Base-by-base conservation (phyloP, 192 early-diverging fungal genomes). In the Dispira simplex region DNA sequence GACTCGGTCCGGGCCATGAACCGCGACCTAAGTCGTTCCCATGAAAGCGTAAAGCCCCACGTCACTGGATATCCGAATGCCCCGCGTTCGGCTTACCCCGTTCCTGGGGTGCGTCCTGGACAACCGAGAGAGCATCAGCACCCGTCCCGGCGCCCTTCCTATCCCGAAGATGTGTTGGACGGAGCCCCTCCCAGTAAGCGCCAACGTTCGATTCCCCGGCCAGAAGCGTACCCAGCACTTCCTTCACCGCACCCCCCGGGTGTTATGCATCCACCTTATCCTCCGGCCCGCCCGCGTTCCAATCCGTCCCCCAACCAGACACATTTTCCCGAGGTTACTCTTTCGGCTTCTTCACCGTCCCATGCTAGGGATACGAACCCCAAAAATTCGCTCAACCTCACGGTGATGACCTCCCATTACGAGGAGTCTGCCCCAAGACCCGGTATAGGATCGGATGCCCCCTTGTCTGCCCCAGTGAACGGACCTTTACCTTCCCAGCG, bases 381-480 rank as follows among this genome's bases (percentile, higher is more conserved):
- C 1, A 57, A 57, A 27, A 57, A 60, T 27, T 11, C 58, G 5
- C 43, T 27, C 14, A 60, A 60, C 16, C 58, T 60, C 18, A 60
- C 58, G 1, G 58, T 60, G 14, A n/a, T 44, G 32, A 60, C 58
- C 58, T 16, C 58, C 58, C 12, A 60, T 16, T 27, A 60, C 39
- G 58, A 60, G 18, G 27, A 60, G 10, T 18, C 32, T 18, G n/a
- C 55, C 14, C n/a, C 55, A 3, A 21, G 21, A 1, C 5, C 39
- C 2, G 32, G 28, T 16, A 2, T 16, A 21, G 21, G 32, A 3
- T n/a, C 25, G 32, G 58, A 60, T 2, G 58, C 39, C 27, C 58
- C 58, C 21, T 60, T 26, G 2, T 43, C 58, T 12, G 58, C 58
- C 39, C 55, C 55, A 26, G 25, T 21, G 6, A 20, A 57, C 21